Conservation (phyloP, 2,329 filamentous ascomycete species). For the Alternaria sp. region DNA sequence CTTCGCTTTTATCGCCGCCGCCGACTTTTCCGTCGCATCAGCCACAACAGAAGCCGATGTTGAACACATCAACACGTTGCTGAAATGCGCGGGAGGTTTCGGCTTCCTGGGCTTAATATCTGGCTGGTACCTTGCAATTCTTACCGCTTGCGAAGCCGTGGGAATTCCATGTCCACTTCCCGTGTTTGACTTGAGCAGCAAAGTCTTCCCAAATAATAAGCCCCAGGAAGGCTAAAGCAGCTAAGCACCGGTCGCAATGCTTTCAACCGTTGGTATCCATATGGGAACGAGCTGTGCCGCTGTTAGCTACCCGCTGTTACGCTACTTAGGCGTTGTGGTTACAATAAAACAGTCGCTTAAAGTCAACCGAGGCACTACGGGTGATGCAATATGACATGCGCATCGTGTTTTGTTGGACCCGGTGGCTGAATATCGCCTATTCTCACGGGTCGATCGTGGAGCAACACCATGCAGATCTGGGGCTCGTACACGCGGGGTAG, state of each 20-base stretch:
- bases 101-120: conserved; percentile 26
- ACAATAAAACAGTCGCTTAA: neutral
- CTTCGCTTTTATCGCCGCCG: conserved; percentile 29
- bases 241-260: neutral
- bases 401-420: conserved; percentile 5
- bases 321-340: neutral
- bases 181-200: conserved; percentile 29
- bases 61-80: conserved; percentile 22
- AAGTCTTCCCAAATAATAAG: conserved; percentile 27
- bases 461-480: conserved; percentile 8
- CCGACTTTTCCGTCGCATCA: conserved; percentile 22
- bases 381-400: conserved; percentile 2
- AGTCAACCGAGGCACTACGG: neutral
- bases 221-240: neutral
- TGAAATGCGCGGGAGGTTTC: conserved; percentile 26
- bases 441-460: conserved; percentile 8
- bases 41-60: conserved; percentile 24
- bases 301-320: neutral
- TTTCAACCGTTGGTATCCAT: neutral
- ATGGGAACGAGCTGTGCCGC: neutral
- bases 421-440: conserved; percentile 22
- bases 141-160: conserved; percentile 29
- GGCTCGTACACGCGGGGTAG: conserved; percentile 9
- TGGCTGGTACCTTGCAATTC: conserved; percentile 30
- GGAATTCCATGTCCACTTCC: conserved; percentile 32